Evolutionary conservation across 2,329 filamentous ascomycete genomes (phyloP), one percentile per base, ranked within the genome.

Genomic region (Xylariaceae sp.): DNA sequence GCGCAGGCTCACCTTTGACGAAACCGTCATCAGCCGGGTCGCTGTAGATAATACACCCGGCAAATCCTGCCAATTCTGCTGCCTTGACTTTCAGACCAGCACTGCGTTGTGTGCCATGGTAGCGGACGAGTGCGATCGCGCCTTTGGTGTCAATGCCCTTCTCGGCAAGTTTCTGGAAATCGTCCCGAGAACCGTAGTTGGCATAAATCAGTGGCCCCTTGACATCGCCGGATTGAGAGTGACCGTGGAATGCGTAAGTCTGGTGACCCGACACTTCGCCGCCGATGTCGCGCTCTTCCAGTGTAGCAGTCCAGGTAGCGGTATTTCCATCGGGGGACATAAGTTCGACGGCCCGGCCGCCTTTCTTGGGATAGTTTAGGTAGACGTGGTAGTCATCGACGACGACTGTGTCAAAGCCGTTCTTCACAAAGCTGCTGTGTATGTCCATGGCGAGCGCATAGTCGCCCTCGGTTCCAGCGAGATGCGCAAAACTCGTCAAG

Each of bases 391-490:
- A 96, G 71, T 91, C 84, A 68, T 96, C 88, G 68, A 91, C 80
- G 53, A 79, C 77, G 30, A 96, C 86, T 59, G 88, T 80, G 67
- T 96, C 92, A 69, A 99, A 80, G 3, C 84, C 83, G 51, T 87
- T 86, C 54, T 81, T 81, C 65, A 78, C 76, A 74, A 97, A 96
- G 72, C 88, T 83, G 68, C 85, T 86, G 73, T 92, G 83, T 57
- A 97, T 85, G 78, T 92, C 95, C 76, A 90, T 83, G 6, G 90
- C 93, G 57, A 96, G 80, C 51, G 88, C 89, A 68, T 88, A 92
- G 75, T 95, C 93, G 52, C 94, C 94, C 76, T 96, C 88, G 2
- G 92, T 96, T n/a, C 94, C 94, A 1, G 91, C 94, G 63, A 97
- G 81, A 73, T 97, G 94, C 62, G 94, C 89, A 71, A 90, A 96